Conservation (phyloP, 805 yeast genomes). For the Barnettozyma californica region DNA sequence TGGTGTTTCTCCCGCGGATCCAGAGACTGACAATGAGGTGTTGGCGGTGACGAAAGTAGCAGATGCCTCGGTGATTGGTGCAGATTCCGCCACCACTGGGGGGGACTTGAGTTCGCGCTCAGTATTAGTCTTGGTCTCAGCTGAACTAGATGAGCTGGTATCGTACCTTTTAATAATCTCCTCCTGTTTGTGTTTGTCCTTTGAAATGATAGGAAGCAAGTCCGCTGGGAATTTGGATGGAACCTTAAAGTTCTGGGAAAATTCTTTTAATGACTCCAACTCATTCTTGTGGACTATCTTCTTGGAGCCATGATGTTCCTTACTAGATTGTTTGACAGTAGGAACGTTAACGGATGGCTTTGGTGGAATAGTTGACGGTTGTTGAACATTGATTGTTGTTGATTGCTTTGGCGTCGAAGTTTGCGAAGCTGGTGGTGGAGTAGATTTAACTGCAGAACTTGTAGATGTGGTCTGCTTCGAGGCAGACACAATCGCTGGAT, state of each 20-base stretch:
- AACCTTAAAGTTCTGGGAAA: constrained; percentile 76
- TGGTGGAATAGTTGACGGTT: constrained; percentile 27
- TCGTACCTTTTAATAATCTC: constrained; percentile 40
- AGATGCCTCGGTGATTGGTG: constrained; percentile 1
- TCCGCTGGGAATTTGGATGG: constrained; percentile 48
- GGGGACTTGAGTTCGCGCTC: constrained; percentile 15
- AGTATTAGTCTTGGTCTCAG: not conserved
- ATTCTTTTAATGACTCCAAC: constrained; percentile 65
- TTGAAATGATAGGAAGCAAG: constrained; percentile 62
- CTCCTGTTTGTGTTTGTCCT: constrained; percentile 61
- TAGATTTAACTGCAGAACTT: not conserved
- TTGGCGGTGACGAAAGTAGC: not conserved
- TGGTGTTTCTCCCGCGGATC: not conserved
- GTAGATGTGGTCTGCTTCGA: constrained; percentile 21
- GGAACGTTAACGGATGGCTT: constrained; percentile 11
- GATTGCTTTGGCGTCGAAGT: not conserved
- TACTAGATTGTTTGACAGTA: constrained; percentile 7
- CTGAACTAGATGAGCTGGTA: constrained; percentile 1
- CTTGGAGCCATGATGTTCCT: not conserved
- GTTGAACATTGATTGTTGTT: not conserved
- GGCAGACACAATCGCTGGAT: constrained; percentile 62
- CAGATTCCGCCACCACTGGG: constrained; percentile 10
- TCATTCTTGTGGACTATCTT: constrained; percentile 48
- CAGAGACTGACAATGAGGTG: constrained; percentile 2
- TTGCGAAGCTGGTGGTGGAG: not conserved